These are phyloP conservation scores for Selaginella tamariscina DNA, from an alignment of 75 land plant species.

Conservation along the genomic window DNA sequence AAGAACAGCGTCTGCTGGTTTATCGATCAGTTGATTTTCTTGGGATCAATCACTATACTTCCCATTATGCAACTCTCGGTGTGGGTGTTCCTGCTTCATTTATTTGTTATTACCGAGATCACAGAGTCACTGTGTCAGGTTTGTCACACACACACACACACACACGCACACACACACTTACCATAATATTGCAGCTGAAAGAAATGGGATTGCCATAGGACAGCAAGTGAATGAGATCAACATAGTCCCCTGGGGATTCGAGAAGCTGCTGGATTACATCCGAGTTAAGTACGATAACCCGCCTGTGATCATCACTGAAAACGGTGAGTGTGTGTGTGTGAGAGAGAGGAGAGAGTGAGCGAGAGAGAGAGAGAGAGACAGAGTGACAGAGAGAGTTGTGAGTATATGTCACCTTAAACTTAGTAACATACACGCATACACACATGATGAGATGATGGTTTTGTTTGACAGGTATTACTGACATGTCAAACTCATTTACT, in stretches of 20 bases:
- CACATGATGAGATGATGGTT: too few species aligned
- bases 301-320: not conserved
- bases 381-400: too few species aligned
- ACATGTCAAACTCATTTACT: not conserved
- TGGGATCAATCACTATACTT: conserved; percentile 1
- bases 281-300: not conserved
- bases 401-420: too few species aligned
- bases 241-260: conserved; percentile 14
- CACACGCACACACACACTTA: not conserved
- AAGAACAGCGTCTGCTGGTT: not conserved
- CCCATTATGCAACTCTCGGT: not conserved
- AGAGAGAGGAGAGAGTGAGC: too few species aligned
- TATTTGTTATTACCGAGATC: not conserved
- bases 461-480: not conserved
- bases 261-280: conserved; percentile 9
- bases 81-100: not conserved
- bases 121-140: not conserved
- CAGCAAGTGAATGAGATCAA: conserved; percentile 5
- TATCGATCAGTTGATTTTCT: not conserved
- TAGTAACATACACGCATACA: too few species aligned
- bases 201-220: not conserved
- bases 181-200: not conserved
- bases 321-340: not conserved
- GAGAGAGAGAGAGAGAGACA: too few species aligned
- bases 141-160: not conserved